phyloP scores from a whole-genome alignment of 202 grass and related monocot genomes.

The Carex sylvatica region DNA sequence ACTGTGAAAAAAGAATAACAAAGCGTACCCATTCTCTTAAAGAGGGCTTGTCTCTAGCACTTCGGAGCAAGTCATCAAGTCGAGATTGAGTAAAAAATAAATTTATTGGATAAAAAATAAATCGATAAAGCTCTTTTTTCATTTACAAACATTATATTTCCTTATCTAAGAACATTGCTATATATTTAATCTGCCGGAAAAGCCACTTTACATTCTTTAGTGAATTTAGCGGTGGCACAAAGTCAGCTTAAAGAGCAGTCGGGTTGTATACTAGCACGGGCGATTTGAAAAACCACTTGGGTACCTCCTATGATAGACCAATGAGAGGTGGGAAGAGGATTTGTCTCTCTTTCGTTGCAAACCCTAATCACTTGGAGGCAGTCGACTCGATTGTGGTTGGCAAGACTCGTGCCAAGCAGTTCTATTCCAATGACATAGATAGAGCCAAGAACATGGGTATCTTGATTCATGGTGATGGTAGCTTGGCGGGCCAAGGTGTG shows the following conservation, averaged over 20 bases:
- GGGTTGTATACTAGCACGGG: constrained; percentile 90
- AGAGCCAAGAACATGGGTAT: constrained; percentile 86
- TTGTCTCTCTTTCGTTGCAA: constrained; percentile 79
- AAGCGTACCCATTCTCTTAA: constrained; percentile 54
- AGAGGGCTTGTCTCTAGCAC: constrained; percentile 42
- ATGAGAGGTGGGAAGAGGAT: constrained; percentile 80
- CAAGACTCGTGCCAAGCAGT: constrained; percentile 89
- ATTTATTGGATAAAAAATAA: too few species aligned
- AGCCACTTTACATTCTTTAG: too few species aligned
- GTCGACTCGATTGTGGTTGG: constrained; percentile 81
- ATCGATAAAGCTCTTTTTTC: too few species aligned
- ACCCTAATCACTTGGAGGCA: constrained; percentile 86
- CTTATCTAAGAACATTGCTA: too few species aligned
- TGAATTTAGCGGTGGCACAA: constrained; percentile 85
- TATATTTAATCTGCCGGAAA: too few species aligned
- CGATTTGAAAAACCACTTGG: constrained; percentile 90
- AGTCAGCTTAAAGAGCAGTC: constrained; percentile 63
- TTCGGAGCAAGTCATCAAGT: constrained; percentile 59
- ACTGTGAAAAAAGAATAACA: not conserved
- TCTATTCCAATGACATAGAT: constrained; percentile 67
- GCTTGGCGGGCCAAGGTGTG: constrained; percentile 88
- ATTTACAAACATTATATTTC: too few species aligned
- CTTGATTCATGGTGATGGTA: constrained; percentile 86
- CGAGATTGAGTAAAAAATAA: constrained; percentile 78
- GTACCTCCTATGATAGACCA: constrained; percentile 85